phyloP scores from a whole-genome alignment of 352 stramenopile genomes.

The Pilasporangium apinafurcum region DNA sequence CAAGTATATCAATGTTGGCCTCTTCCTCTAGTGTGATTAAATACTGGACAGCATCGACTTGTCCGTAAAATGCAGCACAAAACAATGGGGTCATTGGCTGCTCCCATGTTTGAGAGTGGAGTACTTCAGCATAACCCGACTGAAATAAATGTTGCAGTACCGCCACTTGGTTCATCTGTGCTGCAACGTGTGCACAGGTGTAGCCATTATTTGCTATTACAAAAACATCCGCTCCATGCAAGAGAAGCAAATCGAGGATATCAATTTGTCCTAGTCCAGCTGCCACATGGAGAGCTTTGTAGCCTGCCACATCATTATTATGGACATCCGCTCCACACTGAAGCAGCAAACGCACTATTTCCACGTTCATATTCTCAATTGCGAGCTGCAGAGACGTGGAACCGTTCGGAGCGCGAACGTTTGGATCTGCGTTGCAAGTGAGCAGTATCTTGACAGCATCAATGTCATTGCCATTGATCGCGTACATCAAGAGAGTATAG shows the following conservation, averaged over 20 bases:
- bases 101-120: too few relatives aligned
- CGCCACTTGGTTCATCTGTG: too few relatives aligned
- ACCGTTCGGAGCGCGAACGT: too few relatives aligned
- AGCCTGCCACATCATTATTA: conserved; percentile 8
- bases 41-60: conserved; percentile 17
- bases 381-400: too few relatives aligned
- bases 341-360: conserved; percentile 12
- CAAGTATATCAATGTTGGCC: conserved; percentile 6
- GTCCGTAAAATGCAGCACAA: conserved; percentile 10
- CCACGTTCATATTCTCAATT: too few relatives aligned
- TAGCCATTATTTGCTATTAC: background rate
- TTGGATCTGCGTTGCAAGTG: too few relatives aligned
- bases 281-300: conserved; percentile 19
- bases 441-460: too few relatives aligned
- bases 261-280: conserved; percentile 10
- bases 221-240: conserved; percentile 12
- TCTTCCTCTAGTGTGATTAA: conserved; percentile 12
- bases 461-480: too few relatives aligned
- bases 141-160: too few relatives aligned
- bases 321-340: conserved; percentile 14
- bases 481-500: too few relatives aligned
- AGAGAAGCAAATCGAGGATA: conserved; percentile 10
- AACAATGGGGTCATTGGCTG: conserved; percentile 10
- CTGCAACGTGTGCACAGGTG: too few relatives aligned
- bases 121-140: too few relatives aligned